Conservation (phyloP, 495 filamentous ascomycete genomes). For the Hyaloscypha finlandica region DNA sequence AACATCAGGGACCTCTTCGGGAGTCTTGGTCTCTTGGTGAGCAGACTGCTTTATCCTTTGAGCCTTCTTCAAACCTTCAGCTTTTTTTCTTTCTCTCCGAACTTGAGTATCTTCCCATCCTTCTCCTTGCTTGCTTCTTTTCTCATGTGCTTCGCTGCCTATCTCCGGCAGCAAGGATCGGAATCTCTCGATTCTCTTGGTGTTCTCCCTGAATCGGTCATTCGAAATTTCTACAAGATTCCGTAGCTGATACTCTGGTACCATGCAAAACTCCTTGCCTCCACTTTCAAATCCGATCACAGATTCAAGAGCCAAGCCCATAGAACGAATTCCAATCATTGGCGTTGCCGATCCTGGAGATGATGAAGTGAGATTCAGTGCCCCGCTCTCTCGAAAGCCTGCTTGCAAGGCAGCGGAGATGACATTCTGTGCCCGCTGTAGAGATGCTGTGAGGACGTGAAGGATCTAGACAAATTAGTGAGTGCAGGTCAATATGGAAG, state of each 20-base stretch:
- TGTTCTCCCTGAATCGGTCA: slow-evolving; percentile 74
- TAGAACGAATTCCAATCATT: slow-evolving; percentile 81
- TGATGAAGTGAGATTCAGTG: slow-evolving; percentile 44
- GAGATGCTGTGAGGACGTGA: slow-evolving; percentile 76
- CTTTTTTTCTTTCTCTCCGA: slow-evolving; percentile 34
- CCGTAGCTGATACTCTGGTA: slow-evolving; percentile 47
- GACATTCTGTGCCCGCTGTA: slow-evolving; percentile 68
- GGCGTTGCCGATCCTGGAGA: slow-evolving; percentile 44
- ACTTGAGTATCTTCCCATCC: slow-evolving; percentile 46
- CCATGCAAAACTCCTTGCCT: slow-evolving; percentile 34
- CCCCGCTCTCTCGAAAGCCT: slow-evolving; percentile 90
- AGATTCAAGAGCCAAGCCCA: slow-evolving; percentile 76
- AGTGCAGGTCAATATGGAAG: not conserved
- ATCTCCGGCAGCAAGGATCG: slow-evolving; percentile 42
- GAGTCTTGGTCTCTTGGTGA: not conserved
- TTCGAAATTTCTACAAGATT: slow-evolving; percentile 70
- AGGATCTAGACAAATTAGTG: slow-evolving; percentile 63
- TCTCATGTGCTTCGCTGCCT: slow-evolving; percentile 9
- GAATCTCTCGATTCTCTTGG: slow-evolving; percentile 67
- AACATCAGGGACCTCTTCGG: not conserved
- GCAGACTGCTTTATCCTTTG: slow-evolving; percentile 3
- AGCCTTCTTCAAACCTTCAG: slow-evolving; percentile 33
- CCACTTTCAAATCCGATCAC: slow-evolving; percentile 61
- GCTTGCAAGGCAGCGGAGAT: slow-evolving; percentile 73
- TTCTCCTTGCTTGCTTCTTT: slow-evolving; percentile 50